These are phyloP conservation scores for Artemisia annua DNA, from an alignment of 129 eudicot species.

Conservation along the genomic window DNA sequence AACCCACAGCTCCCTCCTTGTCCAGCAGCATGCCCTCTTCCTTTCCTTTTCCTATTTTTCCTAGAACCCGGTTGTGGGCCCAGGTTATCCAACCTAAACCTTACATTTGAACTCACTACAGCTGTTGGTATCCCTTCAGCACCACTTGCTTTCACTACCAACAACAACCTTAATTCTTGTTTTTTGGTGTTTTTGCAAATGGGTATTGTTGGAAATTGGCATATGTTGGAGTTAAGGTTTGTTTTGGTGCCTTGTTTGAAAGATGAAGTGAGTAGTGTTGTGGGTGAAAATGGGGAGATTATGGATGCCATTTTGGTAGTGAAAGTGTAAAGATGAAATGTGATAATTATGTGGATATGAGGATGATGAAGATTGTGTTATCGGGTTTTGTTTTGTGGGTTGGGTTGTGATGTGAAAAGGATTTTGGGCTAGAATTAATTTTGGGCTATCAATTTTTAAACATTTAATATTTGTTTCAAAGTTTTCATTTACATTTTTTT, in stretches of 20 bases:
- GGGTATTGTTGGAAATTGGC: slow-evolving; percentile 22
- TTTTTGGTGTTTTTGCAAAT: slow-evolving; percentile 4
- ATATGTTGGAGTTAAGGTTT: slow-evolving; percentile 36
- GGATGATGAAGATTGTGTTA: neutral
- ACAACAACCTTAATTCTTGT: slow-evolving; percentile 32
- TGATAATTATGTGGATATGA: slow-evolving; percentile 23
- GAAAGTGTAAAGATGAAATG: slow-evolving; percentile 29
- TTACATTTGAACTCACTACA: slow-evolving; percentile 27
- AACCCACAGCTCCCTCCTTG: slow-evolving; percentile 97
- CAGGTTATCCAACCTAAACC: slow-evolving; percentile 67
- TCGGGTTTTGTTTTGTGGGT: neutral
- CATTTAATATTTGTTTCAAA: too few species aligned
- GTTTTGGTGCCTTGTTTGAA: slow-evolving; percentile 39
- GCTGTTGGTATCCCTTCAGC: slow-evolving; percentile 17
- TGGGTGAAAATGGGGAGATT: neutral
- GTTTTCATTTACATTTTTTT: too few species aligned
- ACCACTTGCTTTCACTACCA: too few species aligned
- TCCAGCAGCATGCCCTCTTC: slow-evolving; percentile 90
- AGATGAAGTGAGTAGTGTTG: neutral
- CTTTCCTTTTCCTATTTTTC: slow-evolving; percentile 74
- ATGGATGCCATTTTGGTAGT: slow-evolving; percentile 3
- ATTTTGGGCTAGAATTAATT: neutral
- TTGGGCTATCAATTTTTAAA: neutral
- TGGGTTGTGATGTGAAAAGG: neutral
- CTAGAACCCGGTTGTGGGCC: slow-evolving; percentile 88